These are phyloP conservation scores for Boletellus sp. DNA, from an alignment of 768 basidiomycete species.

Conservation along the genomic window DNA sequence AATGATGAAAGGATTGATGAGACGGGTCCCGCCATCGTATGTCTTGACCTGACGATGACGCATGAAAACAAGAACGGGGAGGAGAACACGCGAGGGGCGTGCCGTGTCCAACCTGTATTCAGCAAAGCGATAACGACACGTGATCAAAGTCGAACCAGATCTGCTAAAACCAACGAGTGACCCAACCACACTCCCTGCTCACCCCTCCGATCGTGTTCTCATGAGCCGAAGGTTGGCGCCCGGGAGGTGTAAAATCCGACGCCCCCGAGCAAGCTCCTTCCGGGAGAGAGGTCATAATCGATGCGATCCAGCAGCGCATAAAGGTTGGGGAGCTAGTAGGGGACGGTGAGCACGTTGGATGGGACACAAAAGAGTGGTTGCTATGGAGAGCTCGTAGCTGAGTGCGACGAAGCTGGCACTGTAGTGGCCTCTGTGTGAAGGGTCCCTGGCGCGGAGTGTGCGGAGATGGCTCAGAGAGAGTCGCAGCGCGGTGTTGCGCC, in stretches of 20 bases:
- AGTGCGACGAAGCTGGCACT: conserved; percentile 52
- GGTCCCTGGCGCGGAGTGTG: conserved; percentile 38
- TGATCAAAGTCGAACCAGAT: conserved; percentile 64
- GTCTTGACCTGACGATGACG: conserved; percentile 46
- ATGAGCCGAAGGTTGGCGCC: conserved; percentile 50
- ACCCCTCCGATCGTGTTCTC: conserved; percentile 61
- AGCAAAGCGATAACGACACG: conserved; percentile 50
- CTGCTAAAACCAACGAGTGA: conserved; percentile 76
- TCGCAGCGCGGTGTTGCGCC: conserved; percentile 67
- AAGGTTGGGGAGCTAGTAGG: conserved; percentile 58
- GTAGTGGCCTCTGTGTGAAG: conserved; percentile 42
- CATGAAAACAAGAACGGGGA: too few relatives aligned
- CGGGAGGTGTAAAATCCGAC: conserved; percentile 71
- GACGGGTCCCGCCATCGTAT: conserved; percentile 70
- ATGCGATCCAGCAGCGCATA: conserved; percentile 66
- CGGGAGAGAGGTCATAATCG: conserved; percentile 58
- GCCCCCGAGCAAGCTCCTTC: conserved; percentile 59
- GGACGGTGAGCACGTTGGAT: not conserved
- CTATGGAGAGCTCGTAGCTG: conserved; percentile 59
- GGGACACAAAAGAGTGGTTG: conserved; percentile 7
- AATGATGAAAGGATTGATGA: conserved; percentile 63
- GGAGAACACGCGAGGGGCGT: conserved; percentile 14
- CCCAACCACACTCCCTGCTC: conserved; percentile 60
- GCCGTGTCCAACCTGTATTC: conserved; percentile 74
- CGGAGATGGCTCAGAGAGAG: conserved; percentile 61